phyloP scores from a whole-genome alignment of 352 stramenopile genomes.

The Elongisporangium senticosum region DNA sequence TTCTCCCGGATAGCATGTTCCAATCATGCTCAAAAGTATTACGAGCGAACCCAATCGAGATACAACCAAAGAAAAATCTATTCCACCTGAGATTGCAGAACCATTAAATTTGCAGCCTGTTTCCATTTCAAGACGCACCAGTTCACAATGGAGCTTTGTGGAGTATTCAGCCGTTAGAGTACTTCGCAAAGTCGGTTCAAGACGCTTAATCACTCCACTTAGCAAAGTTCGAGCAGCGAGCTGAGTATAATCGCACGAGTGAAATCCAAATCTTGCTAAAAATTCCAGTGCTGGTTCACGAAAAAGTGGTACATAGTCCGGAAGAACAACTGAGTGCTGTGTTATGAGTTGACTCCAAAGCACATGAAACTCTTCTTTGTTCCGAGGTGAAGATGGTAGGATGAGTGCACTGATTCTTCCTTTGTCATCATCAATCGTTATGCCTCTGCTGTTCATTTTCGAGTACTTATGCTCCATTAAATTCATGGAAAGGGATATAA shows the following conservation, averaged over 20 bases:
- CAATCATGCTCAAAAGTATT: constrained; percentile 79
- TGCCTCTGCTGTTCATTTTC: constrained; percentile 10
- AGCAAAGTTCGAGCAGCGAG: constrained; percentile 64
- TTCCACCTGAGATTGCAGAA: constrained; percentile 8
- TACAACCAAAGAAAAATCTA: constrained; percentile 38
- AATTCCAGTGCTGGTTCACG: constrained; percentile 67
- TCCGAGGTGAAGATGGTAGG: constrained; percentile 33
- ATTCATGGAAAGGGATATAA: constrained; percentile 77
- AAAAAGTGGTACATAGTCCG: constrained; percentile 63
- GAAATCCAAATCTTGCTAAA: constrained; percentile 70
- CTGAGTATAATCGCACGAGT: constrained; percentile 71
- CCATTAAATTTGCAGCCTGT: constrained; percentile 35
- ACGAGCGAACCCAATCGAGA: constrained; percentile 64
- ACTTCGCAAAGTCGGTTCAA: constrained; percentile 34
- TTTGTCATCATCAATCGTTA: constrained; percentile 4
- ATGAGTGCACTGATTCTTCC: constrained; percentile 2
- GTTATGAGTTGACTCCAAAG: constrained; percentile 86
- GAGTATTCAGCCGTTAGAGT: constrained; percentile 68
- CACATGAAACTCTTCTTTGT: constrained; percentile 82
- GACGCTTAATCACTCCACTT: constrained; percentile 71
- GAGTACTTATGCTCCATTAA: constrained; percentile 78
- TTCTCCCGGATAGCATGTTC: constrained; percentile 80
- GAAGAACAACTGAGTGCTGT: constrained; percentile 74
- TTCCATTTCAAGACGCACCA: constrained; percentile 64
- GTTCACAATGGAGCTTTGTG: constrained; percentile 74